phyloP scores from a whole-genome alignment of 371 early-diverging fungal genomes.

The Circinella umbellata region DNA sequence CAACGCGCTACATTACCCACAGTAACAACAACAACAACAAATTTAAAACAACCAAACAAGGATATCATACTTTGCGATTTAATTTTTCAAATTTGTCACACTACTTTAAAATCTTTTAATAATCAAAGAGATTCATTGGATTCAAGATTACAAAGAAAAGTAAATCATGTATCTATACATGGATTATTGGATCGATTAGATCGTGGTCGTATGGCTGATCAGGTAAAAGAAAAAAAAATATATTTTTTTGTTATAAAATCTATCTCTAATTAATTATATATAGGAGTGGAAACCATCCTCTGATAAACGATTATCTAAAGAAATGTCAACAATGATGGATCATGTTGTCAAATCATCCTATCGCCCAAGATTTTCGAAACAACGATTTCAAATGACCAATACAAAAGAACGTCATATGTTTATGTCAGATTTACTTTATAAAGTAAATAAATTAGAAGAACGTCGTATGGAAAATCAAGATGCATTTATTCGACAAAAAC shows the following conservation, averaged over 20 bases:
- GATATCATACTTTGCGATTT: conserved; percentile 22
- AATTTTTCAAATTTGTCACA: conserved; percentile 31
- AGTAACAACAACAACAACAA: neutral
- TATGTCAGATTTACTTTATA: conserved; percentile 26
- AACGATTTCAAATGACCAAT: conserved; percentile 25
- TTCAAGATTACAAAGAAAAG: conserved; percentile 17
- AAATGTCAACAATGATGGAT: conserved; percentile 52
- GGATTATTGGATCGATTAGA: conserved; percentile 28
- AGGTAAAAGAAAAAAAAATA: conserved; percentile 19
- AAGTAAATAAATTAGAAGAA: conserved; percentile 29
- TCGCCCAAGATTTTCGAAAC: conserved; percentile 29
- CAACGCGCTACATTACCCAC: conserved; percentile 30
- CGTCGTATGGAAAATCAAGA: conserved; percentile 32
- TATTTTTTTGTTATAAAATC: too few species aligned
- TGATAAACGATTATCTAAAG: conserved; percentile 45
- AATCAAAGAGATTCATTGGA: conserved; percentile 32
- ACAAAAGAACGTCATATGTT: conserved; percentile 26
- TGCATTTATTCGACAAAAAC: conserved; percentile 15
- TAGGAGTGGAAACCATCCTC: conserved; percentile 51
- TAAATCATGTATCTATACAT: conserved; percentile 29
- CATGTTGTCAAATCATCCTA: conserved; percentile 48
- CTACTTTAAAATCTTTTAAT: conserved; percentile 38
- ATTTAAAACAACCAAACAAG: conserved; percentile 5
- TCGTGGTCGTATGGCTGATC: conserved; percentile 33
- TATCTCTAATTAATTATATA: neutral